phyloP scores from a whole-genome alignment of 2,329 filamentous ascomycete species.

The Neurospora sp. region DNA sequence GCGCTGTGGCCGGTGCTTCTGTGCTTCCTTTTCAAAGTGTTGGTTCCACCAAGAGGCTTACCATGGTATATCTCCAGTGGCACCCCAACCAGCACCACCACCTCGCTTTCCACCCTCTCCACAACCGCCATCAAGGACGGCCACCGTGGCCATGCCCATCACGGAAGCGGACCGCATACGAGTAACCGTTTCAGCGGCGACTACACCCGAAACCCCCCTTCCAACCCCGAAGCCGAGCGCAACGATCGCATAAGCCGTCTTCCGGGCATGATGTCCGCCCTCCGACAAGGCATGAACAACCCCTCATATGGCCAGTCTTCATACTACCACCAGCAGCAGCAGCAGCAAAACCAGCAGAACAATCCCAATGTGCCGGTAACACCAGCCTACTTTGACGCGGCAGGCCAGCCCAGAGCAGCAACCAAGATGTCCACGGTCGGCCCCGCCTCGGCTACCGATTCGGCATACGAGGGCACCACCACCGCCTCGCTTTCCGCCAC shows the following conservation, averaged over 20 bases:
- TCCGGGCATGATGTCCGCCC: constrained; percentile 78
- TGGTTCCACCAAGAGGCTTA: constrained; percentile 13
- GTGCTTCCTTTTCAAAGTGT: constrained; percentile 9
- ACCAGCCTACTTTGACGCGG: constrained; percentile 72
- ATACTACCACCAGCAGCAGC: constrained; percentile 14
- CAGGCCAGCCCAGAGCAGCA: constrained; percentile 50
- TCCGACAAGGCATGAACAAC: constrained; percentile 40
- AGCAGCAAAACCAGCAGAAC: background rate
- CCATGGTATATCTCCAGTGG: constrained; percentile 44
- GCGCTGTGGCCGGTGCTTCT: constrained; percentile 7
- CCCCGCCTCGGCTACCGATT: constrained; percentile 78
- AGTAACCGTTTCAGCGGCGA: constrained; percentile 45
- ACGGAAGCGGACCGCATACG: constrained; percentile 18
- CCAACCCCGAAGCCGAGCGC: constrained; percentile 77
- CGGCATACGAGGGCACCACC: constrained; percentile 48
- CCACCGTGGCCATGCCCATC: constrained; percentile 69
- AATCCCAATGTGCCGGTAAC: constrained; percentile 24
- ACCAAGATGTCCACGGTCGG: constrained; percentile 86
- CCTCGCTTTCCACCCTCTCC: constrained; percentile 81
- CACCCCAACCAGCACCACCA: constrained; percentile 86
- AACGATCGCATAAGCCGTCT: constrained; percentile 92
- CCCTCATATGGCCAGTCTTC: constrained; percentile 37
- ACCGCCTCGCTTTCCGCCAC: constrained; percentile 21
- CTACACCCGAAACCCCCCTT: constrained; percentile 45
- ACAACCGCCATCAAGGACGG: constrained; percentile 96